These are phyloP conservation scores for Citeromyces matritensis DNA, from an alignment of 805 yeast species.

Conservation along the genomic window DNA sequence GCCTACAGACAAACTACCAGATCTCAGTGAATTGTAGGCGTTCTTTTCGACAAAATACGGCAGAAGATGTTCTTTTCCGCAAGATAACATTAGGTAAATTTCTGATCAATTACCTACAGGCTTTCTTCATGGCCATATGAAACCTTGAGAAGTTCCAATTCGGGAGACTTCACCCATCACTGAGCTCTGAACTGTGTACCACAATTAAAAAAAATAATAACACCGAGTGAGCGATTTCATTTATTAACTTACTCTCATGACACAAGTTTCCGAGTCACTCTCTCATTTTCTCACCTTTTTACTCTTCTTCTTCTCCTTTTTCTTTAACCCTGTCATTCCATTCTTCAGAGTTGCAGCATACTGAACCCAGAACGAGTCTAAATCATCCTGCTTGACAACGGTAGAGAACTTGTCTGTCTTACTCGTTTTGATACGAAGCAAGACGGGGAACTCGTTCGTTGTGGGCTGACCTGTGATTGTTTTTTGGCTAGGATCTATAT, in stretches of 20 bases:
- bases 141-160: no score
- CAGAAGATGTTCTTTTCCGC: no score
- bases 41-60: no score
- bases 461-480: slow-evolving; percentile 4
- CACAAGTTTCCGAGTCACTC: slow-evolving; percentile 5
- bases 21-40: no score
- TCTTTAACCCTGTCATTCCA: slow-evolving; percentile 64
- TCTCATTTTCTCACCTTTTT: slow-evolving; percentile 25
- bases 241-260: background rate
- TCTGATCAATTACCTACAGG: no score
- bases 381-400: slow-evolving; percentile 40
- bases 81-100: no score
- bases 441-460: slow-evolving; percentile 34
- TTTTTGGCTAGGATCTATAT: slow-evolving; percentile 6
- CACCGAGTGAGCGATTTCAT: background rate
- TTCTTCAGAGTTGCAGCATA: slow-evolving; percentile 56
- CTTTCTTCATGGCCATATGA: no score
- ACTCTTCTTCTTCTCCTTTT: slow-evolving; percentile 69
- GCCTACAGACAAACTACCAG: no score
- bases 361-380: slow-evolving; percentile 66
- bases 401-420: slow-evolving; percentile 49
- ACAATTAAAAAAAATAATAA: no score
- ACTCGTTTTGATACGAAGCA: slow-evolving; percentile 58
- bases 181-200: no score
- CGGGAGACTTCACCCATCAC: no score